A percentile compares a stretch with the other conserved stretches of the same genome.
phyloP scores from a whole-genome alignment of 2,329 filamentous ascomycete genomes.

The Sclerotiophoma versabilis region DNA sequence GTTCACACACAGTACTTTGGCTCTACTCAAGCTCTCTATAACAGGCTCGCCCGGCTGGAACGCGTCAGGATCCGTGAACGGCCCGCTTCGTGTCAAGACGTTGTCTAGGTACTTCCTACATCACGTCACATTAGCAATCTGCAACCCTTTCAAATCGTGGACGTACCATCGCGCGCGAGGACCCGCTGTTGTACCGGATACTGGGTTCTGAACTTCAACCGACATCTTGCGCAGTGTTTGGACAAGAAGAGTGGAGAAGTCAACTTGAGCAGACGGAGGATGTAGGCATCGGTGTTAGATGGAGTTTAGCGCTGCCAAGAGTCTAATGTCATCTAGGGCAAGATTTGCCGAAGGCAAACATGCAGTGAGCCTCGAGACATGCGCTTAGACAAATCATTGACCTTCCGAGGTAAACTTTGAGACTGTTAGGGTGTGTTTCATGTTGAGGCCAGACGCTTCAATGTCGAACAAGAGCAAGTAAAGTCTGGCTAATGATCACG shows the following conservation, averaged over 20 bases:
- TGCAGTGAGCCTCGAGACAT: conserved; percentile 7
- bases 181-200: conserved; percentile 20
- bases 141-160: not conserved
- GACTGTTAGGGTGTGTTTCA: not conserved
- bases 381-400: not conserved
- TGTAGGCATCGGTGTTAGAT: conserved; percentile 36
- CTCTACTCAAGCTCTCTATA: conserved; percentile 41
- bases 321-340: conserved; percentile 31
- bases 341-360: conserved; percentile 30
- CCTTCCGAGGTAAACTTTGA: not conserved
- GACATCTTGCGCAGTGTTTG: conserved; percentile 33
- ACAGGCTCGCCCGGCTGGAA: conserved; percentile 62
- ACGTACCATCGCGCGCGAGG: conserved; percentile 56
- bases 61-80: conserved; percentile 73
- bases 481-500: not conserved
- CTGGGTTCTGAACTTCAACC: conserved; percentile 19
- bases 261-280: conserved; percentile 23
- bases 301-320: conserved; percentile 31
- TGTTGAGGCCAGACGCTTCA: not conserved
- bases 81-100: conserved; percentile 77
- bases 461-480: not conserved
- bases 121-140: conserved; percentile 31
- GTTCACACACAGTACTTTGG: conserved; percentile 69
- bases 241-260: conserved; percentile 12
- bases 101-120: conserved; percentile 82